Conservation (phyloP, 2,329 filamentous ascomycete genomes). For the Exophiala oligosperma region DNA sequence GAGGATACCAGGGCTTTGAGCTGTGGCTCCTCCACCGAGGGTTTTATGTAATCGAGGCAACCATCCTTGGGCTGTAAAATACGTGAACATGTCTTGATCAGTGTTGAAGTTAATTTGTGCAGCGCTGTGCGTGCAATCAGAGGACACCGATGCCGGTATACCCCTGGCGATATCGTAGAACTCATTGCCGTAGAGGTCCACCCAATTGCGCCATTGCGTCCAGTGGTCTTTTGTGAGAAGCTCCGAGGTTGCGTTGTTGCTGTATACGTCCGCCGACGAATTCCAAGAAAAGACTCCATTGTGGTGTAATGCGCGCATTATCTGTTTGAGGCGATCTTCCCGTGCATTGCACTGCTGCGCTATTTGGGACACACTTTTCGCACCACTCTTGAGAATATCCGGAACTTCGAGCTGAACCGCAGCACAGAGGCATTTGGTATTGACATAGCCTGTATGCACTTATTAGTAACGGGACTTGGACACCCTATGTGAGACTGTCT, state of each 20-base stretch:
- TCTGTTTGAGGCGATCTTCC: constrained; percentile 34
- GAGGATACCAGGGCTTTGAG: constrained; percentile 42
- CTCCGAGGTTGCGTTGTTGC: constrained; percentile 38
- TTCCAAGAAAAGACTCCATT: constrained; percentile 40
- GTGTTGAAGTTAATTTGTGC: constrained; percentile 46
- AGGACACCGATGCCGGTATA: constrained; percentile 36
- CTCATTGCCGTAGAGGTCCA: constrained; percentile 44
- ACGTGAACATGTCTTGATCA: constrained; percentile 42
- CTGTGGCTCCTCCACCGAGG: constrained; percentile 39
- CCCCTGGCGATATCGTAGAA: constrained; percentile 47
- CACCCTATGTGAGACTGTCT: neutral
- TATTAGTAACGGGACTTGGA: neutral
- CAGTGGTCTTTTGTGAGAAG: constrained; percentile 42
- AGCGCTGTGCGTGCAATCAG: constrained; percentile 30
- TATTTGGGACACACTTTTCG: constrained; percentile 26
- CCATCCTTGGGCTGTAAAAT: constrained; percentile 39
- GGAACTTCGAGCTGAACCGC: constrained; percentile 35
- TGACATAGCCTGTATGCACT: constrained; percentile 29
- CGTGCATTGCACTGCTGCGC: constrained; percentile 24
- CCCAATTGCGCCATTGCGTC: constrained; percentile 49
- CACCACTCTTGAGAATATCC: constrained; percentile 32
- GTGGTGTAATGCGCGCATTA: constrained; percentile 36
- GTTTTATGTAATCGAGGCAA: constrained; percentile 38
- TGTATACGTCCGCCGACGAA: constrained; percentile 30
- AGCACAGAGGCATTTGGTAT: constrained; percentile 34